Conservation (phyloP, 1,284 basidiomycete species). For the Ceratobasidium sp. region DNA sequence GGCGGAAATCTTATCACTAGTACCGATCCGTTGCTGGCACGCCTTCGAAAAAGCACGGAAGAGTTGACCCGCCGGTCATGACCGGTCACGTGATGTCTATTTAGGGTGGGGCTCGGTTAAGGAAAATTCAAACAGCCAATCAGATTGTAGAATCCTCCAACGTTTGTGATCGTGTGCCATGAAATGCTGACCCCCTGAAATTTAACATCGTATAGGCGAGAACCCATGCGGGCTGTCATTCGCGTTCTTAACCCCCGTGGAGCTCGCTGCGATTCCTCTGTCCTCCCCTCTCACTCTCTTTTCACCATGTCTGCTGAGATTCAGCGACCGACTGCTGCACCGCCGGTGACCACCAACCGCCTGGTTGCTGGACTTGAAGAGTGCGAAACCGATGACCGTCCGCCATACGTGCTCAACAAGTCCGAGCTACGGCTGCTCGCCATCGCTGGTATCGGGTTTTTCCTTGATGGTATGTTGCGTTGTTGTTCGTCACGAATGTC, state of each 20-base stretch:
- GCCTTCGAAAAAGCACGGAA: too few species aligned
- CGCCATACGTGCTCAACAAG: conserved; percentile 60
- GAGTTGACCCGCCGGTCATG: neutral
- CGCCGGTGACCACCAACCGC: conserved; percentile 18
- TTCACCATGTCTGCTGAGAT: neutral
- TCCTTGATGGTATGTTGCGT: conserved; percentile 67
- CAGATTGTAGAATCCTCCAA: neutral
- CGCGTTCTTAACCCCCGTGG: neutral
- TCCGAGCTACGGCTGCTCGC: conserved; percentile 67
- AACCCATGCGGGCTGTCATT: neutral
- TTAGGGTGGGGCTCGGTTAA: neutral
- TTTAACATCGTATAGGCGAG: conserved; percentile 14
- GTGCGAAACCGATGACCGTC: conserved; percentile 53
- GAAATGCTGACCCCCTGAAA: conserved; percentile 16
- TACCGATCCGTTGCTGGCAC: too few species aligned
- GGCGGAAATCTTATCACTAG: too few species aligned
- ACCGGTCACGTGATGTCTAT: neutral
- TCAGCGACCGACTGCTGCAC: neutral
- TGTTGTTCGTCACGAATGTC: conserved; percentile 1
- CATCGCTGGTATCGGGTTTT: conserved; percentile 74
- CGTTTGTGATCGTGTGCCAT: conserved; percentile 41
- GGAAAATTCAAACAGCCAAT: conserved; percentile 14
- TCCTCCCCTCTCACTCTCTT: neutral
- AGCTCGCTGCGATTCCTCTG: neutral
- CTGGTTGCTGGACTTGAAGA: conserved; percentile 46